phyloP scores from a whole-genome alignment of 805 yeast species.

The Candida coleopterorum region DNA sequence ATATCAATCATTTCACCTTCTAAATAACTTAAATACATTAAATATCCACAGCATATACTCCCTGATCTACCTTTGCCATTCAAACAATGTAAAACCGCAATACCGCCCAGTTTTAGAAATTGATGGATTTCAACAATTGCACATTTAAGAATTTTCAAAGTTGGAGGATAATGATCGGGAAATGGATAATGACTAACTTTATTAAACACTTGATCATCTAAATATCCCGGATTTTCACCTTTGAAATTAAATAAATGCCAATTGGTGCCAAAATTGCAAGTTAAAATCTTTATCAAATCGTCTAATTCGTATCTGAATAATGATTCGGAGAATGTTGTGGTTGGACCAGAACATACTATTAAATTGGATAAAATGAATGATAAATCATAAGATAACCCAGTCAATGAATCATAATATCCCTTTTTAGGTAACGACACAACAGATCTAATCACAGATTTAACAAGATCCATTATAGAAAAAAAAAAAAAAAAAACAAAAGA shows the following conservation, averaged over 20 bases:
- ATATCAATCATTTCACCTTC: constrained; percentile 16
- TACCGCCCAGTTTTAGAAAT: constrained; percentile 28
- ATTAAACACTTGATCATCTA: constrained; percentile 31
- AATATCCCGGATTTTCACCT: constrained; percentile 45
- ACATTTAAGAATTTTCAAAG: constrained; percentile 47
- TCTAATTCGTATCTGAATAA: constrained; percentile 49
- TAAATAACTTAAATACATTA: constrained; percentile 42
- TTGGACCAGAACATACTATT: constrained; percentile 76
- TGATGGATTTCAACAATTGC: constrained; percentile 43
- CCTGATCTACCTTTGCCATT: constrained; percentile 95
- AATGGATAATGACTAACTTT: constrained; percentile 49
- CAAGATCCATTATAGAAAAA: background rate
- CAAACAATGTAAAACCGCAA: constrained; percentile 78
- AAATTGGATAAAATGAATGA: constrained; percentile 61
- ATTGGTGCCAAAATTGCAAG: constrained; percentile 40
- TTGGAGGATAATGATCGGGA: constrained; percentile 76
- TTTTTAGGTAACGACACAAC: constrained; percentile 13
- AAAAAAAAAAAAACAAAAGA: background rate
- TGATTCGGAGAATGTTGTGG: constrained; percentile 36
- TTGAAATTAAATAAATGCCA: constrained; percentile 79
- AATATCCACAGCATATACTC: constrained; percentile 61
- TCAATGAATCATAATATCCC: constrained; percentile 3
- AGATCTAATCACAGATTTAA: constrained; percentile 14
- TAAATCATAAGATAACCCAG: constrained; percentile 45
- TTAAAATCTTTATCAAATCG: constrained; percentile 47